Base-by-base conservation (phyloP, 2,329 filamentous ascomycete species). In the Aspergillaceae sp. region DNA sequence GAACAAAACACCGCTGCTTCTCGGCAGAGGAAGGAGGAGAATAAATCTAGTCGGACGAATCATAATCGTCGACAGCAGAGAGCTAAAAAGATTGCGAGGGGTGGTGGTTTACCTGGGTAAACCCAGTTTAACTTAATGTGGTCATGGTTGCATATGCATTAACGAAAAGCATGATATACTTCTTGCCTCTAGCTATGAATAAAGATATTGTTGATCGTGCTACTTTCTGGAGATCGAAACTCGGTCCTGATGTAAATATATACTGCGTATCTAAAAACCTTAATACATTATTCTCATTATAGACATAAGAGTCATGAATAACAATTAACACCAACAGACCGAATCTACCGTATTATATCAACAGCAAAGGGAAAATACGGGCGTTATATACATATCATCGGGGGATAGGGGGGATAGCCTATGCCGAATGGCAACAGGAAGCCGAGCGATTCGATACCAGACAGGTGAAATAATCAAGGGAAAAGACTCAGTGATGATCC, bases 21-120 rank as follows among this genome's bases (percentile, higher is more conserved):
- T 7, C 76, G 88, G 54, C 77, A 82, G 56, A 77, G 78, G 51
- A 95, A 95, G 62, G 90, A 94, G 61, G 82, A 85, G 28, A 86
- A 82, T 55, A 95, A 95, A 65, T 77, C 83, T 2, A 86, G 84
- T 26, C 75, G 84, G 50, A 89, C 87, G 30, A 95, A 95, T 61
- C 89, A 95, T 63, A 92, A 88, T 64, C 79, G 90, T 28, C 78
- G 88, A 42, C 86, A 94, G 60, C 76, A 79, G 56, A 67, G 78
- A 48, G 79, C 77, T 40, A 78, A 69, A 61, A 82, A 82, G 64
- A 78, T 82, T 70, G 78, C 78, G 2, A 70, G 77, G 50, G 78
- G 73, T 43, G 78, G 78, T 28, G 60, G 63, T 4, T 51, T 68
- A 56, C 62, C 59, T 42, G 62, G 57, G 36, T 65, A 47, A 51